Conservation (phyloP, 2,329 filamentous ascomycete genomes). For the Alternaria sp. region DNA sequence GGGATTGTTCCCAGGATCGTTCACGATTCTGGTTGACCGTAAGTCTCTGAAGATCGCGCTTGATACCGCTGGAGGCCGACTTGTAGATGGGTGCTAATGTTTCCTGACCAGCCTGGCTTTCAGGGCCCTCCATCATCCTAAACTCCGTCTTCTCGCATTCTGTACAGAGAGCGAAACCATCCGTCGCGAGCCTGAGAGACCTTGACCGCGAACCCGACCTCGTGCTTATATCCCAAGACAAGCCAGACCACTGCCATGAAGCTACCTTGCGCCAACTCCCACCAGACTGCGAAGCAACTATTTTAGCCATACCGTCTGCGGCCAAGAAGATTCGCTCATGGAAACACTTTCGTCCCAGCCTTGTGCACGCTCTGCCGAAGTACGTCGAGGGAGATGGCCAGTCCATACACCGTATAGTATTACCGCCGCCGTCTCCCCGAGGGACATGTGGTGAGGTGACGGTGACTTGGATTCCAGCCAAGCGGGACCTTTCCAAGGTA, state of each 20-base stretch:
- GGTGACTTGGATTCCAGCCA: conserved; percentile 69
- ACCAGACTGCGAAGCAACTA: conserved; percentile 61
- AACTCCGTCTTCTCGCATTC: conserved; percentile 67
- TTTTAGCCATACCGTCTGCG: conserved; percentile 69
- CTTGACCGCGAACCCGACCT: conserved; percentile 61
- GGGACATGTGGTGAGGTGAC: conserved; percentile 71
- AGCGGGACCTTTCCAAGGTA: conserved; percentile 64
- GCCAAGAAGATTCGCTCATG: conserved; percentile 70
- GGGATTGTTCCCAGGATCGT: conserved; percentile 56
- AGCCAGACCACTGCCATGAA: conserved; percentile 74
- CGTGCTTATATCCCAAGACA: conserved; percentile 66
- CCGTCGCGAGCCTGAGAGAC: conserved; percentile 63
- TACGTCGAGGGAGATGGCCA: conserved; percentile 50
- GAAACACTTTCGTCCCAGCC: conserved; percentile 67
- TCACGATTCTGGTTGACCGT: conserved; percentile 72
- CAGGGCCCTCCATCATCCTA: conserved; percentile 65
- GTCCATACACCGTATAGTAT: conserved; percentile 56
- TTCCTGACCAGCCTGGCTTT: conserved; percentile 62
- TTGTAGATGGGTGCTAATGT: conserved; percentile 4
- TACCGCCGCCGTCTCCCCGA: conserved; percentile 60
- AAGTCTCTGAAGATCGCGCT: background rate
- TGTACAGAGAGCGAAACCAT: conserved; percentile 61
- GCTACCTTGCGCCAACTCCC: conserved; percentile 70
- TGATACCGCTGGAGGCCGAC: background rate
- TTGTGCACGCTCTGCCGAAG: conserved; percentile 52